Conservation (phyloP, 352 stramenopile genomes). For the Pythium chondricola region DNA sequence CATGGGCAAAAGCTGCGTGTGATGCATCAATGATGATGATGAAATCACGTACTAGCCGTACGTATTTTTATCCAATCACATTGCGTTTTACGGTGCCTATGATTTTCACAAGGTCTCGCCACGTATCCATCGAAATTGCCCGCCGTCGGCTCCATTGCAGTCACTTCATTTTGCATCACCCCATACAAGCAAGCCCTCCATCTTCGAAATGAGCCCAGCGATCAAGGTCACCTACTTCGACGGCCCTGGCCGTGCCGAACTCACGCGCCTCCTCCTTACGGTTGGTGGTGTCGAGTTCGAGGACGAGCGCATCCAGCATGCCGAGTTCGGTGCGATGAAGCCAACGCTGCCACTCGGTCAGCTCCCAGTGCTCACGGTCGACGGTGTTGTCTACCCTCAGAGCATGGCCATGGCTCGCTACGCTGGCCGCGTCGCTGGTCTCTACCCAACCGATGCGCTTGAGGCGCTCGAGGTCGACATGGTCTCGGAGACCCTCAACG, state of each 20-base stretch:
- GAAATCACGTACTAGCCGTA: no score
- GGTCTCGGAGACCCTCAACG: slow-evolving; percentile 29
- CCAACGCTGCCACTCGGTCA: slow-evolving; percentile 35
- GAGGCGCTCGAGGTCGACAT: slow-evolving; percentile 38
- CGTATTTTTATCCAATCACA: no score
- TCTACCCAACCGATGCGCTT: slow-evolving; percentile 38
- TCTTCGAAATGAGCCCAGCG: slow-evolving; percentile 11
- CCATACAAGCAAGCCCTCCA: background rate
- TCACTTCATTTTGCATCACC: no score
- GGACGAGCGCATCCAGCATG: slow-evolving; percentile 30
- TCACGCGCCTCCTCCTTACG: slow-evolving; percentile 39
- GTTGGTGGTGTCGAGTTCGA: slow-evolving; percentile 43
- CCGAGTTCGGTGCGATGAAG: slow-evolving; percentile 31
- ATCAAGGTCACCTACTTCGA: slow-evolving; percentile 54
- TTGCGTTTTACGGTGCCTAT: no score
- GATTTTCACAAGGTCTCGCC: no score
- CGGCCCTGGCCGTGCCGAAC: slow-evolving; percentile 34
- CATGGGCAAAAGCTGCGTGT: no score
- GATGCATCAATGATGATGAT: no score
- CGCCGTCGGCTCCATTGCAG: no score
- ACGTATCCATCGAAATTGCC: no score
- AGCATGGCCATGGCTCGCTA: slow-evolving; percentile 57
- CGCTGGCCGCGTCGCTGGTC: slow-evolving; percentile 33
- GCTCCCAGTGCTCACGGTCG: slow-evolving; percentile 43
- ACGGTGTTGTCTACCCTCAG: slow-evolving; percentile 38